These are phyloP conservation scores for Cornus controversa DNA, from an alignment of 148 eudicot species.

Conservation along the genomic window DNA sequence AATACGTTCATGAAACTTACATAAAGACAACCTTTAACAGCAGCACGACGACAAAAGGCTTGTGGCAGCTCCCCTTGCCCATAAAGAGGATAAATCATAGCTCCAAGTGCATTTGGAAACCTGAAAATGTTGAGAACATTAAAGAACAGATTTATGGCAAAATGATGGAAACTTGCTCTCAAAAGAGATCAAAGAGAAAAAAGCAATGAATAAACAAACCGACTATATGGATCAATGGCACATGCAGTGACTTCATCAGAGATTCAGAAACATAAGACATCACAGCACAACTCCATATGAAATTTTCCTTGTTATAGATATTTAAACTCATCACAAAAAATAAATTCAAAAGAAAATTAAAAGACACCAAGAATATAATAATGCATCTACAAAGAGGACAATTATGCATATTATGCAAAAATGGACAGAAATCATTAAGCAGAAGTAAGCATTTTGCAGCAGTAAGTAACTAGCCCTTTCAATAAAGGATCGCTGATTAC, in stretches of 20 bases:
- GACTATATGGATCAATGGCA: not conserved
- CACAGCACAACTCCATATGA: not conserved
- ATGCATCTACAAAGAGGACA: not conserved
- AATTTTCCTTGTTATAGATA: not conserved
- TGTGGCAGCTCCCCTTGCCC: constrained; percentile 96
- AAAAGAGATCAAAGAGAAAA: not conserved
- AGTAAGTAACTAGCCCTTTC: not conserved
- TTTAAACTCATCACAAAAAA: too few species aligned
- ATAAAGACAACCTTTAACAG: constrained; percentile 92
- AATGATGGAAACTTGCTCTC: not conserved
- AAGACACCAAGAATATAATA: too few species aligned
- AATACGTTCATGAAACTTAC: constrained; percentile 44
- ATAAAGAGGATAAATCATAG: constrained; percentile 87
- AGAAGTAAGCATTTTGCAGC: not conserved
- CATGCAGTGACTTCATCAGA: constrained; percentile 1
- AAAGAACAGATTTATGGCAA: not conserved
- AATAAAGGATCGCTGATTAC: not conserved
- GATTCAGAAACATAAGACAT: not conserved
- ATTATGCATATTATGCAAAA: not conserved
- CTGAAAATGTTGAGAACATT: constrained; percentile 31
- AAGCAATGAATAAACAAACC: constrained; percentile 4
- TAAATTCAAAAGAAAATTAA: too few species aligned
- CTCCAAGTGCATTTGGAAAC: constrained; percentile 82
- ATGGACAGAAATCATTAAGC: not conserved
- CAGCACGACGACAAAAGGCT: constrained; percentile 97